These are phyloP conservation scores for Daldinia sp. DNA, from an alignment of 2,329 filamentous ascomycete genomes.

Conservation along the genomic window DNA sequence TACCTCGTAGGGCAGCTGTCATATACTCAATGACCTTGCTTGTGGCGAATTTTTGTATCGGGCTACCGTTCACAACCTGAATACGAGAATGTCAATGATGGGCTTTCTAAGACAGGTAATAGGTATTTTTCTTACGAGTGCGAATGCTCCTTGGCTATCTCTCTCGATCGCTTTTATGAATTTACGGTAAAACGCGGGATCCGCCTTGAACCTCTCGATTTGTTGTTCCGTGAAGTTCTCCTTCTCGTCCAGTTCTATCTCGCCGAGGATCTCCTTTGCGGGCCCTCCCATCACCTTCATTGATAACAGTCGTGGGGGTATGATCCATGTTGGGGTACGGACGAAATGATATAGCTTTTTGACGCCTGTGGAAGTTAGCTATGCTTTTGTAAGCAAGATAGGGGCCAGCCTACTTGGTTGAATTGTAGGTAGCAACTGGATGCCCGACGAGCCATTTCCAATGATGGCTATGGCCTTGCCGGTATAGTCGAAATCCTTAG, in stretches of 20 bases:
- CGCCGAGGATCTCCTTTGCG: conserved; percentile 48
- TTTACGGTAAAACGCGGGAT: conserved; percentile 55
- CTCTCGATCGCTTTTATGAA: conserved; percentile 58
- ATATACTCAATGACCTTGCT: conserved; percentile 56
- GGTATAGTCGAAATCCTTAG: conserved; percentile 56
- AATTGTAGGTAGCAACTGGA: conserved; percentile 62
- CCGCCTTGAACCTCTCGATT: conserved; percentile 57
- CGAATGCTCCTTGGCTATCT: conserved; percentile 55
- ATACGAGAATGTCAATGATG: conserved; percentile 15
- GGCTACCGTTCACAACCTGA: conserved; percentile 52
- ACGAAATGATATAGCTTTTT: conserved; percentile 53
- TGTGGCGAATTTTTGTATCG: conserved; percentile 53
- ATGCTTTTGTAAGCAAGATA: not conserved
- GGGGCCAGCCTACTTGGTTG: conserved; percentile 48
- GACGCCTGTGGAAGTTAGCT: conserved; percentile 43
- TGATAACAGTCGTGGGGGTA: conserved; percentile 48
- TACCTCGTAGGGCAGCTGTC: conserved; percentile 55
- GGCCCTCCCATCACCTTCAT: conserved; percentile 52
- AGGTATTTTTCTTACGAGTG: conserved; percentile 48
- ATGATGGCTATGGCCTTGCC: conserved; percentile 64
- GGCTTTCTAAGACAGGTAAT: not conserved
- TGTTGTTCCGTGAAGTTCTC: conserved; percentile 55
- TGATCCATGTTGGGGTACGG: conserved; percentile 55
- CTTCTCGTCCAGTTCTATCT: conserved; percentile 53
- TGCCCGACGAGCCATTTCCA: conserved; percentile 63